Evolutionary conservation across 495 filamentous ascomycete genomes (phyloP), one percentile per base, ranked within the genome.

Genomic region (Diplogelasinospora grovesii): DNA sequence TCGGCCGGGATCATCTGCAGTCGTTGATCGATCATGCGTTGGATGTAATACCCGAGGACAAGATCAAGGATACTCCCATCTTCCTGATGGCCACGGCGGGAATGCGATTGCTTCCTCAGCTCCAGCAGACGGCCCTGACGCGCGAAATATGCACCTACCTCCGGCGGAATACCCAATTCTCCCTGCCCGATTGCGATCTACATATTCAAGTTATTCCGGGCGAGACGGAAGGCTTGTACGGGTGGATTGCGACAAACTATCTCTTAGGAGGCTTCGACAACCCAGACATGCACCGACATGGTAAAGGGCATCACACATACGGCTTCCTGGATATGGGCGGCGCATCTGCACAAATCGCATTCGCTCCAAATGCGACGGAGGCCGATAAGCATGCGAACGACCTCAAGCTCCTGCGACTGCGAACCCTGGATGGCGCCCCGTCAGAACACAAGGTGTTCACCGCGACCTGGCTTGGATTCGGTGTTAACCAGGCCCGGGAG

Each of bases 221-320:
- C n/a, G 89, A 95, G 55, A 97, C 93, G 0, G 92, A 99, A 60
- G 92, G 89, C 13, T 60, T 99, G 27, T 99, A 97, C 49, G 92
- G 92, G n/a, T 99, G 92, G 92, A 82, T 97, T 48, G 92, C 92
- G 23, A 81, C 90, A n/a, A 99, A 99, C 55, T 99, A 97, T 56
- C 64, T 99, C 14, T 67, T 99, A 22, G 89, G 86, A n/a, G 87
- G 87, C 2, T 97, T 97, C 48, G 84, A 97, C 58, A 62, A 73
- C n/a, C 84, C 89, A 0, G 69, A 77, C 19, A 64, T 74, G 18
- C 86, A 93, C 49, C 57, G 61, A 14, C 76, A 79, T 47, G 89
- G 88, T 13, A 89, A 95, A 52, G 83, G 78, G 18, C 92, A 97
- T 50, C 85, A 92, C 53, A 99, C 92, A 0, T 99, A 97, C 59